Evolutionary conservation across 2,329 filamentous ascomycete genomes (phyloP).

Genomic region (Trichoderma afroharzianum): DNA sequence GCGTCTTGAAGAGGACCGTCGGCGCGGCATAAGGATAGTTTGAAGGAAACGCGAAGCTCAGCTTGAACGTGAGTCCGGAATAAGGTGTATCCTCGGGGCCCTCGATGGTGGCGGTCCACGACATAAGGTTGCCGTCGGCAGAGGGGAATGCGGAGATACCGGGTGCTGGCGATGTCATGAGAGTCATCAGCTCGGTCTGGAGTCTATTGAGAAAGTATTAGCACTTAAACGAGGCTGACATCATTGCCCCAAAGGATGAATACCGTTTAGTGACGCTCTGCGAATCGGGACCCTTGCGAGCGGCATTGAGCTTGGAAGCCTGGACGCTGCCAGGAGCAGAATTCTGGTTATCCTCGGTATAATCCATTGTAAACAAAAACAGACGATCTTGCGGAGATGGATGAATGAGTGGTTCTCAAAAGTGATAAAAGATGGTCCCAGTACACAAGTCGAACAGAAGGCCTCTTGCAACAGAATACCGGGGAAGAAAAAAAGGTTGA

Average conservation of each 20-base stretch:
- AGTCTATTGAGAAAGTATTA: conserved; percentile 53
- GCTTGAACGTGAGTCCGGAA: conserved; percentile 81
- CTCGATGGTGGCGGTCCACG: conserved; percentile 90
- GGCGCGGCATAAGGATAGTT: conserved; percentile 94
- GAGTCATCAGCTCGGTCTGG: conserved; percentile 95
- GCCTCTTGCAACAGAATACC: background rate
- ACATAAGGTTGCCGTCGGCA: conserved; percentile 82
- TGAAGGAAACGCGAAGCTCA: conserved; percentile 82
- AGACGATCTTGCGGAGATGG: background rate
- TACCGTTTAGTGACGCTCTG: conserved; percentile 79
- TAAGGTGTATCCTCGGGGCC: conserved; percentile 92
- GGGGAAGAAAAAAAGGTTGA: background rate
- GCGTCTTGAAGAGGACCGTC: conserved; percentile 93
- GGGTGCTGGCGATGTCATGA: conserved; percentile 92
- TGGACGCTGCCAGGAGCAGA: conserved; percentile 60
- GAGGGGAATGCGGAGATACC: conserved; percentile 94
- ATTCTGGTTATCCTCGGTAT: conserved; percentile 60
- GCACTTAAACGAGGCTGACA: background rate
- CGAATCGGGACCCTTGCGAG: conserved; percentile 59
- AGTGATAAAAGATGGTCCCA: background rate
- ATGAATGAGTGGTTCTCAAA: background rate
- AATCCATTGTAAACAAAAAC: conserved; percentile 36
- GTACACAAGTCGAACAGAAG: background rate
- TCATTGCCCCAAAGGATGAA: background rate
- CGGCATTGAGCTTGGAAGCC: conserved; percentile 57